Conservation (phyloP, 495 filamentous ascomycete genomes). For the Glonium stellatum region DNA sequence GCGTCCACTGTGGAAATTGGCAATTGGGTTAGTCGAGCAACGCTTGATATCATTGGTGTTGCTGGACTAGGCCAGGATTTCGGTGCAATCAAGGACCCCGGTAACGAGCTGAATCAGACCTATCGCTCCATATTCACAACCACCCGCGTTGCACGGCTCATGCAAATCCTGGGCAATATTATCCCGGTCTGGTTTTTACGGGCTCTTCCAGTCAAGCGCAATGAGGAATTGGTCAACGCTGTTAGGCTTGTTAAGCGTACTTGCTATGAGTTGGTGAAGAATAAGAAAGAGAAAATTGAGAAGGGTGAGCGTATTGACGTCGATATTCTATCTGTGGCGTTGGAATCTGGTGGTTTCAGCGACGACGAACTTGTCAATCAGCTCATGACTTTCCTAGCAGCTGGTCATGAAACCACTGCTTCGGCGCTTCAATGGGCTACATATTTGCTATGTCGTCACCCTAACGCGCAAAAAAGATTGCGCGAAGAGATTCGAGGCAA, state of each 20-base stretch:
- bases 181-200: conserved; percentile 46
- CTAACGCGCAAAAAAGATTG: conserved; percentile 49
- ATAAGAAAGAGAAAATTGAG: conserved; percentile 58
- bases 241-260: conserved; percentile 52
- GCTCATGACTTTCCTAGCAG: conserved; percentile 90
- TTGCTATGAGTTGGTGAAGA: conserved; percentile 58
- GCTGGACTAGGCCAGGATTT: conserved; percentile 81
- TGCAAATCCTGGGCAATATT: conserved; percentile 43
- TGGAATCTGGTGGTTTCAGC: conserved; percentile 67
- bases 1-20: conserved; percentile 54
- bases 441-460: conserved; percentile 53
- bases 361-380: conserved; percentile 82
- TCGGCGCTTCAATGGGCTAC: conserved; percentile 54
- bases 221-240: conserved; percentile 51
- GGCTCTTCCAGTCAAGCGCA: conserved; percentile 58
- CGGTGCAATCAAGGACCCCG: conserved; percentile 55
- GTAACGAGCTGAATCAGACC: conserved; percentile 57
- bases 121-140: conserved; percentile 57
- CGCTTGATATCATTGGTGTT: conserved; percentile 81
- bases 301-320: conserved; percentile 44
- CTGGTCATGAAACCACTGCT: conserved; percentile 77
- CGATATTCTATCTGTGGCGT: conserved; percentile 79
- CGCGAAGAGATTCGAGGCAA: conserved; percentile 54
- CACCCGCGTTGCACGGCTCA: conserved; percentile 34
- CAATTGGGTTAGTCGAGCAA: conserved; percentile 60